Evolutionary conservation across 2,329 filamentous ascomycete genomes (phyloP).

Genomic region (Fusarium luffae): DNA sequence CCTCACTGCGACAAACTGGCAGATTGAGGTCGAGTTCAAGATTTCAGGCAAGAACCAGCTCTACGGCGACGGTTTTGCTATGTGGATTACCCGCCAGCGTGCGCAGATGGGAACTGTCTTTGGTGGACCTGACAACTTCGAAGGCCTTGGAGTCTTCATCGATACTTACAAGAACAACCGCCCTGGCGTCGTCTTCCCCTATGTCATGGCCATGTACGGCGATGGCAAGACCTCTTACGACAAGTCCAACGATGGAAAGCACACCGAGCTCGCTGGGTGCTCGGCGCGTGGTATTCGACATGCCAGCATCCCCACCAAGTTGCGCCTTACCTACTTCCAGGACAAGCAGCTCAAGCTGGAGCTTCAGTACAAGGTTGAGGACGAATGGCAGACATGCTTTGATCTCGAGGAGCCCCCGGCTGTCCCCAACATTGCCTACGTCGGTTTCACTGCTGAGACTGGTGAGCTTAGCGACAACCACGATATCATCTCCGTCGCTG

Average conservation of each 20-base stretch:
- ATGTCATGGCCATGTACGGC: constrained; percentile 98
- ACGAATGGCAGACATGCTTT: constrained; percentile 92
- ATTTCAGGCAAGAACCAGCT: constrained; percentile 89
- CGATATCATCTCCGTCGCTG: constrained; percentile 88
- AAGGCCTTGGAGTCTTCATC: constrained; percentile 94
- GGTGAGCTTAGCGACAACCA: constrained; percentile 98
- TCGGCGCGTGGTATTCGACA: constrained; percentile 92
- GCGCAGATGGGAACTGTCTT: constrained; percentile 85
- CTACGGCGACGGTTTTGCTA: constrained; percentile 94
- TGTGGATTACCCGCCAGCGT: constrained; percentile 97
- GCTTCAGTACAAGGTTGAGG: constrained; percentile 91
- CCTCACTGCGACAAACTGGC: constrained; percentile 97
- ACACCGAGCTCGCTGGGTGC: constrained; percentile 91
- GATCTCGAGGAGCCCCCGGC: constrained; percentile 75
- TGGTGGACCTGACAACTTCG: constrained; percentile 86
- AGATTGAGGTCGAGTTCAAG: constrained; percentile 96
- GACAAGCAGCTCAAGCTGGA: constrained; percentile 92
- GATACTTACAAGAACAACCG: constrained; percentile 99
- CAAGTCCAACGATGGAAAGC: constrained; percentile 93
- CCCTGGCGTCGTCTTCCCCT: constrained; percentile 93
- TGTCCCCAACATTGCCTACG: constrained; percentile 80
- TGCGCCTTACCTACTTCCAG: constrained; percentile 94
- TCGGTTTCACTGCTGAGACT: constrained; percentile 87
- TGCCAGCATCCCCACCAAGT: constrained; percentile 81
- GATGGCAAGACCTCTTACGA: constrained; percentile 92